Evolutionary conservation across 2,329 filamentous ascomycete species (phyloP).

Genomic region (Trichoderma koningii): DNA sequence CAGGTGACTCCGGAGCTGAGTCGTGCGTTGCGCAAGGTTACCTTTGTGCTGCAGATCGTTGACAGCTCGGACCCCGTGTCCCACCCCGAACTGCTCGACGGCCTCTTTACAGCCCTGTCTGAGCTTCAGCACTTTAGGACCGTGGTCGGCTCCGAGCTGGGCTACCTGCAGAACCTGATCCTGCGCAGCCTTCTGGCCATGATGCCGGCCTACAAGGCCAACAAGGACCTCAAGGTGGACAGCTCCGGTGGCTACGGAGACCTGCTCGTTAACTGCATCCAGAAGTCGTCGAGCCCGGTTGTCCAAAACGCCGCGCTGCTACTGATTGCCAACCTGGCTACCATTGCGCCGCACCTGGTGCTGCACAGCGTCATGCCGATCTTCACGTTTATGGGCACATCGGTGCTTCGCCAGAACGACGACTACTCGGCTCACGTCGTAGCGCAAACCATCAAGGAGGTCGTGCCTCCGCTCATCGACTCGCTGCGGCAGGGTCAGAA

Average conservation of each 20-base stretch:
- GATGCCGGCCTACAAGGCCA: conserved; percentile 71
- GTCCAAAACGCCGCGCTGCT: conserved; percentile 91
- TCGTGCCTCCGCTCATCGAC: conserved; percentile 86
- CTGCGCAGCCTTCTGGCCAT: conserved; percentile 81
- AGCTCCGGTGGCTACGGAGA: conserved; percentile 82
- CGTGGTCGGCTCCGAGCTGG: conserved; percentile 80
- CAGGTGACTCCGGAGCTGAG: conserved; percentile 67
- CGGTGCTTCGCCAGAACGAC: conserved; percentile 86
- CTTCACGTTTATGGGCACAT: conserved; percentile 96
- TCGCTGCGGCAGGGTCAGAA: conserved; percentile 81
- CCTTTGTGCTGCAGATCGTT: conserved; percentile 84
- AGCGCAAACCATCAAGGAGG: conserved; percentile 89
- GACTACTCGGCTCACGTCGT: conserved; percentile 97
- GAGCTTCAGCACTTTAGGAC: conserved; percentile 84
- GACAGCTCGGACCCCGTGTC: conserved; percentile 75
- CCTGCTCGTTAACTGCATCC: conserved; percentile 89
- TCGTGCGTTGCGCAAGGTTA: conserved; percentile 71
- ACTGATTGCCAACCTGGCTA: conserved; percentile 82
- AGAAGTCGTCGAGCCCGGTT: conserved; percentile 86
- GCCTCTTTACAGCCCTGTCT: conserved; percentile 80
- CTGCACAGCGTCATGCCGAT: conserved; percentile 98
- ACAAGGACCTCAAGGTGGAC: conserved; percentile 67
- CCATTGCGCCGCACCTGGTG: conserved; percentile 85
- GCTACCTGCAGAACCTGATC: conserved; percentile 85
- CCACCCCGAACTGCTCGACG: conserved; percentile 74